phyloP scores from a whole-genome alignment of 352 stramenopile species.

The Phytophthora ohioensis region DNA sequence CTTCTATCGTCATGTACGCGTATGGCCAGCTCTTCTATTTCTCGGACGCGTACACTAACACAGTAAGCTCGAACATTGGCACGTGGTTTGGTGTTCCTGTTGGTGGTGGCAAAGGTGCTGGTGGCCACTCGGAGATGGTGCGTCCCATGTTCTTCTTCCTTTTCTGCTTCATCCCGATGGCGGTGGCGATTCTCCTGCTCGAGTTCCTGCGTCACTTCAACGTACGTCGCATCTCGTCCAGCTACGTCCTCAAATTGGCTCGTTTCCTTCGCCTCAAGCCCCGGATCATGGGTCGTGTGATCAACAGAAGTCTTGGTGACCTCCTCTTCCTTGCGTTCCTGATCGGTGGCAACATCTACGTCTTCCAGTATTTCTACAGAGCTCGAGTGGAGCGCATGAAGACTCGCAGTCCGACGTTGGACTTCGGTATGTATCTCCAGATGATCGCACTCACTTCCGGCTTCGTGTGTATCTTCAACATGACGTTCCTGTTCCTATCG shows the following conservation, averaged over 20 bases:
- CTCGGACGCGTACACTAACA: constrained; percentile 28
- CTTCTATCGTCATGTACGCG: constrained; percentile 42
- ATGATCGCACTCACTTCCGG: constrained; percentile 45
- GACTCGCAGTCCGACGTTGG: constrained; percentile 18
- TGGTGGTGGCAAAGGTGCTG: constrained; percentile 12
- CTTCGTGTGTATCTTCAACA: constrained; percentile 57
- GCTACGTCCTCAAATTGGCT: constrained; percentile 35
- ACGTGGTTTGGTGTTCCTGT: constrained; percentile 44
- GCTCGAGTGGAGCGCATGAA: constrained; percentile 21
- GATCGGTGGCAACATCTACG: constrained; percentile 47
- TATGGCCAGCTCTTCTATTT: constrained; percentile 42
- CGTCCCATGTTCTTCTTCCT: constrained; percentile 64
- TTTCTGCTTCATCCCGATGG: constrained; percentile 52
- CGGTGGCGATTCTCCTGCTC: constrained; percentile 46
- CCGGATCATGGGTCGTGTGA: constrained; percentile 29
- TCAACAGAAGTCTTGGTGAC: constrained; percentile 46
- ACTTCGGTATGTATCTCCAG: constrained; percentile 35
- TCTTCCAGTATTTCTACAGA: constrained; percentile 39
- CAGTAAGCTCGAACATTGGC: constrained; percentile 23
- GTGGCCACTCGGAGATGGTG: constrained; percentile 56
- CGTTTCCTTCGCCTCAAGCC: constrained; percentile 56
- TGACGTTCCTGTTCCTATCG: constrained; percentile 59
- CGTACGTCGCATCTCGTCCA: constrained; percentile 44
- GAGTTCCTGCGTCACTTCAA: constrained; percentile 54
- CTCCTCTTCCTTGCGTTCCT: constrained; percentile 39